Percentiles rank a stretch among this genome's conserved stretches.
Evolutionary conservation across 345 rosid species (phyloP).

Genomic region (Brassica carinata): DNA sequence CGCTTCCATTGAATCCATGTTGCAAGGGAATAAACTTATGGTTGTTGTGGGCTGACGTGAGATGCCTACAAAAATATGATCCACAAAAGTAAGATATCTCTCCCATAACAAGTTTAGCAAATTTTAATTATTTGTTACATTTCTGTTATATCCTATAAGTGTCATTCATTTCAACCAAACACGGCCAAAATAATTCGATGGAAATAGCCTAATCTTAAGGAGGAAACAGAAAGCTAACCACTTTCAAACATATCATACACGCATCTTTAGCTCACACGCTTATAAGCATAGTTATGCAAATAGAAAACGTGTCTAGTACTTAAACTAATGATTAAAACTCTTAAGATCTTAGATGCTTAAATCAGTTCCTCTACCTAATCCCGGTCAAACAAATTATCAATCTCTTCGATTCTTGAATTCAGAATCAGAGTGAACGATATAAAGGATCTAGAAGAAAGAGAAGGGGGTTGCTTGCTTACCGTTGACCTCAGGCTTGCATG

Average conservation of each 20-base stretch:
- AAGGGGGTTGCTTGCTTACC: conserved; percentile 36
- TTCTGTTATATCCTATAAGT: not conserved
- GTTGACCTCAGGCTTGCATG: conserved; percentile 53
- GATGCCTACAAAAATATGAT: conserved; percentile 18
- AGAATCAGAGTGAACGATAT: too few species aligned
- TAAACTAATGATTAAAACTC: not conserved
- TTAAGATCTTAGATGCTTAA: not conserved
- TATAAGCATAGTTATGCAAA: not conserved
- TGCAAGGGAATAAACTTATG: conserved; percentile 68
- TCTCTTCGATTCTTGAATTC: not conserved
- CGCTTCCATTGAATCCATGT: conserved; percentile 13
- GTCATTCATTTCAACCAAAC: not conserved
- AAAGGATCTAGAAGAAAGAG: not conserved
- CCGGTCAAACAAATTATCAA: not conserved
- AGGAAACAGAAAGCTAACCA: not conserved
- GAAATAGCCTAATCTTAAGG: not conserved
- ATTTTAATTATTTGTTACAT: not conserved
- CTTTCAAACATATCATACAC: not conserved
- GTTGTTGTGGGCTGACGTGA: conserved; percentile 46
- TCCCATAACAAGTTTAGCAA: not conserved
- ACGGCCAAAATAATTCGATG: not conserved
- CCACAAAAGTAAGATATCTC: conserved; percentile 25
- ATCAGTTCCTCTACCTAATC: not conserved
- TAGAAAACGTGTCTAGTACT: not conserved
- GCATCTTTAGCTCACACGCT: not conserved